Conservation (phyloP, 106 monocot genomes). For the Dendrobium nobile region DNA sequence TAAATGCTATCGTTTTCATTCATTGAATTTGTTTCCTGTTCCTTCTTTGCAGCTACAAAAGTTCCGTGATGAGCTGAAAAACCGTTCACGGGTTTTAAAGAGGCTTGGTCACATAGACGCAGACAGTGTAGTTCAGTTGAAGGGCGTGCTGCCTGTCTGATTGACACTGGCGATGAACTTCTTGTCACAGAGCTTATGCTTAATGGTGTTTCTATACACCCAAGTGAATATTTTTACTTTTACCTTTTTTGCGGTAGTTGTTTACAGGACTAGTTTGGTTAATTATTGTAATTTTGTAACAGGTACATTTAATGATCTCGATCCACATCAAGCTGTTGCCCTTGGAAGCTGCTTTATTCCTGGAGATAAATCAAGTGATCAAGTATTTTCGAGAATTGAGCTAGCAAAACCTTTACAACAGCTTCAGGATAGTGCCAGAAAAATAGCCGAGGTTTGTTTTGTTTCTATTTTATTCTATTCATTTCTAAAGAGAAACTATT, state of each 20-base stretch:
- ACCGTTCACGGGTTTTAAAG: conserved; percentile 86
- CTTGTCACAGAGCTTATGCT: conserved; percentile 98
- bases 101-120: conserved; percentile 96
- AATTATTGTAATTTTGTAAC: background rate
- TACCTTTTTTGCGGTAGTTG: background rate
- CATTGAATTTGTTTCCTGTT: conserved; percentile 4
- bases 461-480: conserved; percentile 7
- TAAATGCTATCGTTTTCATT: background rate
- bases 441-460: conserved; percentile 81
- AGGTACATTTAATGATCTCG: conserved; percentile 99
- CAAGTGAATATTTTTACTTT: background rate
- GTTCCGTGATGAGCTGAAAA: conserved; percentile 94
- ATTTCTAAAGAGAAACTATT: background rate
- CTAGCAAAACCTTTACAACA: conserved; percentile 84
- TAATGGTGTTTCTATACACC: conserved; percentile 43
- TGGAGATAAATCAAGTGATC: conserved; percentile 94
- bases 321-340: conserved; percentile 88
- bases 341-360: conserved; percentile 97
- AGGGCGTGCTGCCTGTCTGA: conserved; percentile 95
- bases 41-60: conserved; percentile 67
- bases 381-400: conserved; percentile 79
- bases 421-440: conserved; percentile 92
- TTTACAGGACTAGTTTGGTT: background rate
- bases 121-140: conserved; percentile 90
- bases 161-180: conserved; percentile 97